Evolutionary conservation across 2,329 filamentous ascomycete genomes (phyloP), one percentile per base, ranked within the genome.

Genomic region (Ascochyta clinopodiicola): DNA sequence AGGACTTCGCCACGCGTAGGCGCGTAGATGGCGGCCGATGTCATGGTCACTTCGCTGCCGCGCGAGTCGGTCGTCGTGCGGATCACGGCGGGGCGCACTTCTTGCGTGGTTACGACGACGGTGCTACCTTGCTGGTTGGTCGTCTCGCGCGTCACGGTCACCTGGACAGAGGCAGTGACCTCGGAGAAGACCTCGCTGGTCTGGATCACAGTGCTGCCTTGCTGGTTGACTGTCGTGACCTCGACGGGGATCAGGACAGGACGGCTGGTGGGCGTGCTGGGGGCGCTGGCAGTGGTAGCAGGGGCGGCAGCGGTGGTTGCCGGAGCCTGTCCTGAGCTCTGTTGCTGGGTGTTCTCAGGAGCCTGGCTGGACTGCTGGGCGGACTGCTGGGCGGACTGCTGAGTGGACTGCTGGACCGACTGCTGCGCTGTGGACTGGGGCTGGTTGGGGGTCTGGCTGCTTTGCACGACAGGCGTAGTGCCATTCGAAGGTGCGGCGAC

Each of bases 101-200:
- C 75, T 22, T 75, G 73, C 5, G 72, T 64, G 2, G 75, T 75
- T 8, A 76, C 57, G 42, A 36, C 52, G 22, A 50, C 21, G 34
- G 72, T 72, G 27, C 64, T 59, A 59, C 79, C 79, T 10, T 65
- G 45, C 34, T 58, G 51, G 64, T 80, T 71, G 39, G 79, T 81
- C n/a, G 64, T 70, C 4, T 46, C 50, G 31, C 65, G 69, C 3
- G 72, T 74, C 13, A 79, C 59, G 31, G 69, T 63, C 3, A 79
- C 66, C 13, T 65, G 68, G 49, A 78, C 74, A 1, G 74, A 75
- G 40, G 75, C 76, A 19, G 71, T 75, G 32, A 77, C 68, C 36
- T 77, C 69, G 45, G 73, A 71, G 50, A 81, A 74, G 45, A 77
- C 75, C 6, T 71, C 68, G 6, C 74, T 77, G 4, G 78, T 77